A percentile compares a stretch with the other conserved stretches of the same genome.
phyloP scores from a whole-genome alignment of 176 grass and related monocot species.

The Saccharum officinarum region DNA sequence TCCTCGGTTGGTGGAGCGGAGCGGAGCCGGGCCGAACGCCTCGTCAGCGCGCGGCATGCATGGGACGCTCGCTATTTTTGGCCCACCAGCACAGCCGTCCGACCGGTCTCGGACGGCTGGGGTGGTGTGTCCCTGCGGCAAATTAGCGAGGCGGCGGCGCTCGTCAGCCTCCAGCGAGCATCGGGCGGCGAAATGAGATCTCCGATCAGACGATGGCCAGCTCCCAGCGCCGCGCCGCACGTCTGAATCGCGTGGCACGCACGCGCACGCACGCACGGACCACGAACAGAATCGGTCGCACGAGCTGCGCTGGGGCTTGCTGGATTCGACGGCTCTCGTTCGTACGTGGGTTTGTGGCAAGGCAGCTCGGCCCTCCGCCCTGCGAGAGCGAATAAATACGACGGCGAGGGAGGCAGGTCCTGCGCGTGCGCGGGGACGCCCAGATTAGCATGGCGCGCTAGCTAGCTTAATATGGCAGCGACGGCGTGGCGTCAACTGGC shows the following conservation, averaged over 20 bases:
- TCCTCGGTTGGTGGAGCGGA: not conserved
- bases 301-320: not conserved
- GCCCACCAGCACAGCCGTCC: not conserved
- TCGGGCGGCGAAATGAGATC: not conserved
- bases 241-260: not conserved
- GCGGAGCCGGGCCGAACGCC: not conserved
- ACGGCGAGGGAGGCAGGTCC: not conserved
- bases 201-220: not conserved
- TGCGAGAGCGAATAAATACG: not conserved
- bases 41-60: not conserved
- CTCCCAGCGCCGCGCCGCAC: not conserved
- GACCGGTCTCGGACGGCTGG: slow-evolving; percentile 5
- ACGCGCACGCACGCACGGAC: not conserved
- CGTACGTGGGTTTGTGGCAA: not conserved
- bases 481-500: not conserved
- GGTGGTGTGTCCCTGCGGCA: not conserved
- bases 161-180: not conserved
- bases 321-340: not conserved
- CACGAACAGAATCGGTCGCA: not conserved
- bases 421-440: not conserved
- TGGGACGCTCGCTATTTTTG: not conserved
- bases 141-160: not conserved
- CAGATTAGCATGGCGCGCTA: not conserved
- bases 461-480: slow-evolving; percentile 4
- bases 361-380: not conserved